Percentiles rank a stretch among this genome's conserved stretches.
These are phyloP conservation scores for Flueggea neowawraea DNA, from an alignment of 441 rosid genomes.

Conservation along the genomic window DNA sequence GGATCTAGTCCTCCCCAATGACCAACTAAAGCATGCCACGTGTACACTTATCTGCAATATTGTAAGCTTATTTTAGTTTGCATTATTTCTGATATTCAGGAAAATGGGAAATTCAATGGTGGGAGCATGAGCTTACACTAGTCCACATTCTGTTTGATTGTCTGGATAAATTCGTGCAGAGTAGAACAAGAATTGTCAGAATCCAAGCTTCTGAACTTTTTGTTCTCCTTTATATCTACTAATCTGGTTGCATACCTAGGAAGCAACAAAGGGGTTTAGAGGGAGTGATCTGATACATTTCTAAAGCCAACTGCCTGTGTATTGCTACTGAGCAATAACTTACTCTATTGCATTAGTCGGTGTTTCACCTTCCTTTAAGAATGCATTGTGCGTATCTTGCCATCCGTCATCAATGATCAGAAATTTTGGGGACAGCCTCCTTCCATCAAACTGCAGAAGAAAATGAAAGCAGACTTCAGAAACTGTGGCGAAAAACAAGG, in stretches of 20 bases:
- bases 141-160: conserved; percentile 38
- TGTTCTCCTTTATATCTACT: conserved; percentile 60
- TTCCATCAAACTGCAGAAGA: conserved; percentile 44
- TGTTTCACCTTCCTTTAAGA: conserved; percentile 26
- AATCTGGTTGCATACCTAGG: conserved; percentile 61
- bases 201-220: conserved; percentile 47
- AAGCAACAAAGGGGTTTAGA: conserved; percentile 1
- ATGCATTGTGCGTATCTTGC: conserved; percentile 55
- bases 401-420: conserved; percentile 78
- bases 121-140: too few relatives aligned
- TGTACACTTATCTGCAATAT: conserved; percentile 48
- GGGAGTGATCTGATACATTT: not conserved
- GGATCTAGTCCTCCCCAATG: conserved; percentile 82
- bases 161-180: conserved; percentile 31
- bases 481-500: too few relatives aligned
- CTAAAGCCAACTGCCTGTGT: too few relatives aligned
- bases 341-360: conserved; percentile 38
- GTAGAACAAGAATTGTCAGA: conserved; percentile 27
- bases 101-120: too few relatives aligned
- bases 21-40: conserved; percentile 73
- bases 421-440: conserved; percentile 64
- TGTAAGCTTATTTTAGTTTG: conserved; percentile 2
- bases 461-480: not conserved
- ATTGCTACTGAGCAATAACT: too few relatives aligned
- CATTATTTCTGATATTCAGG: not conserved